These are phyloP conservation scores for Beauveria medogensis DNA, from an alignment of 2,329 filamentous ascomycete genomes.

Conservation along the genomic window DNA sequence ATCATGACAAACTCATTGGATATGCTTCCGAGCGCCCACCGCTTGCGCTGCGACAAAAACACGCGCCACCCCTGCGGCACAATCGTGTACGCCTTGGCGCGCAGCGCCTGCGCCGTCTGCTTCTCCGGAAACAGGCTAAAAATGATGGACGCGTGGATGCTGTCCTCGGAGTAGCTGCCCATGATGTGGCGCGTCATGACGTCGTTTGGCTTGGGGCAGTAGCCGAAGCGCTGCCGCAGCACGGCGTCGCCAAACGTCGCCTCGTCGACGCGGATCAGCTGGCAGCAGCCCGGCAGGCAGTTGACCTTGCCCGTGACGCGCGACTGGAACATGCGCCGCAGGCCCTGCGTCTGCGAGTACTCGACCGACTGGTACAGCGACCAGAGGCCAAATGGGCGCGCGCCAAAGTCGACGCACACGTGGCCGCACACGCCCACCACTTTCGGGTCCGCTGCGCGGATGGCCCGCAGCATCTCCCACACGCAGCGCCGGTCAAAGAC, in stretches of 20 bases:
- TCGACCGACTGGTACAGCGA: constrained; percentile 40
- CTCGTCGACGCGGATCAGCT: constrained; percentile 41
- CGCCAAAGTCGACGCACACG: constrained; percentile 38
- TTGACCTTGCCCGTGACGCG: constrained; percentile 41
- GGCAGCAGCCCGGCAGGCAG: constrained; percentile 40
- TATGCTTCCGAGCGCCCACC: constrained; percentile 40
- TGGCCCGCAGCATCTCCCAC: constrained; percentile 34
- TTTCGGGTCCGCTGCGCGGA: constrained; percentile 32
- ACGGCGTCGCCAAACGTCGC: constrained; percentile 39
- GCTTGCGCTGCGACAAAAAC: constrained; percentile 40
- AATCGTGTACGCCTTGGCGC: constrained; percentile 38
- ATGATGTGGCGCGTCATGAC: constrained; percentile 41
- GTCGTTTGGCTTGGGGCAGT: constrained; percentile 40
- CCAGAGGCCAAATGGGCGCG: constrained; percentile 34
- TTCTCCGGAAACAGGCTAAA: constrained; percentile 36
- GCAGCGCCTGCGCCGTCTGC: constrained; percentile 37
- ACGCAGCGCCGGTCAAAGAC: constrained; percentile 38
- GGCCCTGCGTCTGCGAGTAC: constrained; percentile 39
- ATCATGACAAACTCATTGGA: constrained; percentile 42
- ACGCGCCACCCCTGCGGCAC: constrained; percentile 37
- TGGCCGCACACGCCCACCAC: constrained; percentile 41
- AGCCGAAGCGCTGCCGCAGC: constrained; percentile 38
- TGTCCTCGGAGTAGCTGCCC: constrained; percentile 40
- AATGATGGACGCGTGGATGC: constrained; percentile 41
- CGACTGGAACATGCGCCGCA: constrained; percentile 41